phyloP scores from a whole-genome alignment of 768 basidiomycete species.

The Mycena pura region DNA sequence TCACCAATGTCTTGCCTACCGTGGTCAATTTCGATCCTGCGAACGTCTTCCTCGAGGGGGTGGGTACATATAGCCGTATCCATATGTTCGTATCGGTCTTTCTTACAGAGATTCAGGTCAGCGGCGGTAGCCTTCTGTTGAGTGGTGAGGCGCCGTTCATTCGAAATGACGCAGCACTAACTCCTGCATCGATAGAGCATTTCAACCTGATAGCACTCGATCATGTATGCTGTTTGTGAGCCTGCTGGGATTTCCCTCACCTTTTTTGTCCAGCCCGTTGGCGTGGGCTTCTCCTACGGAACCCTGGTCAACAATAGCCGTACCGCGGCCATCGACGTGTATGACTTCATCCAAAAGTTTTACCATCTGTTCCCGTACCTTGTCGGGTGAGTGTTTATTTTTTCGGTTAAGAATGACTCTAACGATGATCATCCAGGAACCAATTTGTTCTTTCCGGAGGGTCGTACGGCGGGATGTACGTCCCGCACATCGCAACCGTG shows the following conservation, averaged over 20 bases:
- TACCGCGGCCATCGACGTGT: constrained; percentile 38
- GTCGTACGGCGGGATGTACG: constrained; percentile 44
- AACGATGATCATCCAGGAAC: constrained; percentile 18
- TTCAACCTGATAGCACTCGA: constrained; percentile 35
- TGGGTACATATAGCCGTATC: too few species aligned
- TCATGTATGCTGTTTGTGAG: constrained; percentile 24
- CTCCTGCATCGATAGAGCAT: constrained; percentile 16
- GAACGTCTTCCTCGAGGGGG: constrained; percentile 35
- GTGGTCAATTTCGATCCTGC: constrained; percentile 35
- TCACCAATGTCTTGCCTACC: constrained; percentile 33
- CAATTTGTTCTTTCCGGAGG: constrained; percentile 37
- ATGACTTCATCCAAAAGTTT: constrained; percentile 46
- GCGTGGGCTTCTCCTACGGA: constrained; percentile 44
- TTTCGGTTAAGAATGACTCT: background rate
- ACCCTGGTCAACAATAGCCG: constrained; percentile 39
- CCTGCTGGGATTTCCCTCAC: background rate
- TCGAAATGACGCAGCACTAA: background rate
- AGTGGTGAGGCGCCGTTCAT: constrained; percentile 28
- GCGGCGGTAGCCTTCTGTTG: constrained; percentile 35
- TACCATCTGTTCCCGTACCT: constrained; percentile 32
- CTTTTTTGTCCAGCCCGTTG: constrained; percentile 34
- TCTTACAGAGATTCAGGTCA: constrained; percentile 13
- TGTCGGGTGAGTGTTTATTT: background rate
- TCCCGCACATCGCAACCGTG: constrained; percentile 43
- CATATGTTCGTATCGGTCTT: background rate